phyloP scores from a whole-genome alignment of 495 filamentous ascomycete species.

The Neurospora cerealis region DNA sequence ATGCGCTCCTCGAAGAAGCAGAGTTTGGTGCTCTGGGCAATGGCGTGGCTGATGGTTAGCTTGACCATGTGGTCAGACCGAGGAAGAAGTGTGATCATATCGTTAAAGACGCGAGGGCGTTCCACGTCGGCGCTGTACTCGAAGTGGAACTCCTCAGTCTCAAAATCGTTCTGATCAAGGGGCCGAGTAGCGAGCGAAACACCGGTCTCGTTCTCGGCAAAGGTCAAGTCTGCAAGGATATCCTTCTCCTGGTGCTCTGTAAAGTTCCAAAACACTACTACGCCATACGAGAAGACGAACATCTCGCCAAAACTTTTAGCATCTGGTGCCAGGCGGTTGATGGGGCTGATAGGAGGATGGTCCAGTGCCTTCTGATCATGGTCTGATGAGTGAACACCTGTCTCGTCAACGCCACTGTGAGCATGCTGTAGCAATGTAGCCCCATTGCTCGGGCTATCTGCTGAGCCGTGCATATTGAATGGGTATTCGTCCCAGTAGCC shows the following conservation, averaged over 20 bases:
- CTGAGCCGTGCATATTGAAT: background rate
- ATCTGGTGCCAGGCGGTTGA: constrained; percentile 50
- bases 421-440: constrained; percentile 5
- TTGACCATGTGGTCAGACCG: constrained; percentile 97
- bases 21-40: constrained; percentile 94
- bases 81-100: constrained; percentile 94
- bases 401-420: constrained; percentile 1
- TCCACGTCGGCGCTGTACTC: constrained; percentile 82
- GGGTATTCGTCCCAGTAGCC: constrained; percentile 51
- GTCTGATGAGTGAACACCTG: constrained; percentile 1
- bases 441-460: constrained; percentile 3
- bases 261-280: constrained; percentile 98
- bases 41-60: constrained; percentile 91
- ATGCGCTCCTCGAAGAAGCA: constrained; percentile 96
- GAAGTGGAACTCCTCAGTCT: constrained; percentile 98
- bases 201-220: constrained; percentile 55
- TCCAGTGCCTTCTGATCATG: constrained; percentile 13
- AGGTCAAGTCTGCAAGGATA: constrained; percentile 89
- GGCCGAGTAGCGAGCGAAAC: constrained; percentile 58
- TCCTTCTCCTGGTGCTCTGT: constrained; percentile 93
- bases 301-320: constrained; percentile 78
- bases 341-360: constrained; percentile 25
- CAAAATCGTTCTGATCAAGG: constrained; percentile 76
- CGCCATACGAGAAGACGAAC: constrained; percentile 96
- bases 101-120: constrained; percentile 87